Conservation (phyloP, 305 asterid genomes). For the Solanum hybrid region DNA sequence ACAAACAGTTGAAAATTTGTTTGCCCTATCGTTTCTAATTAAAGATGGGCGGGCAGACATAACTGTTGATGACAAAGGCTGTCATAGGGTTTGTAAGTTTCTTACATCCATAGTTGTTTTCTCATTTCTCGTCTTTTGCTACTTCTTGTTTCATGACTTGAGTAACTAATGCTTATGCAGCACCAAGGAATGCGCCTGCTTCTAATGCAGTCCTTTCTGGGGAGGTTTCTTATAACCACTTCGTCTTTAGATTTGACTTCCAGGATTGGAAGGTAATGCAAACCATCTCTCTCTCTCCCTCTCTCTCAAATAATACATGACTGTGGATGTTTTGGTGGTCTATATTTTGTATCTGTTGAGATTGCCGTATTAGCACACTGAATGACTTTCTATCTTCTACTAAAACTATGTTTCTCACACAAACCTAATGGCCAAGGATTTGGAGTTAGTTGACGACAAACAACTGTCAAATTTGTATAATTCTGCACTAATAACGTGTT, state of each 20-base stretch:
- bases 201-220: slow-evolving; percentile 60
- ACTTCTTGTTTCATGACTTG: slow-evolving; percentile 7
- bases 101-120: neutral
- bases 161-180: slow-evolving; percentile 29
- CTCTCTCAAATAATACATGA: neutral
- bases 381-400: neutral
- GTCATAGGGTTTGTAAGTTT: slow-evolving; percentile 67
- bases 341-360: neutral
- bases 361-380: neutral
- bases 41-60: slow-evolving; percentile 90
- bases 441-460: neutral
- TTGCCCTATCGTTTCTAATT: slow-evolving; percentile 78
- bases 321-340: neutral
- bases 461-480: neutral
- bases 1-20: slow-evolving; percentile 85
- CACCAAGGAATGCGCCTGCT: slow-evolving; percentile 82
- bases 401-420: neutral
- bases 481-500: neutral
- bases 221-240: slow-evolving; percentile 56
- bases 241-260: slow-evolving; percentile 69
- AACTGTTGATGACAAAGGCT: slow-evolving; percentile 41
- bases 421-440: slow-evolving; percentile 2
- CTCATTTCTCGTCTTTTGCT: neutral
- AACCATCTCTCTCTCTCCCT: neutral
- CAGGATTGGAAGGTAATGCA: slow-evolving; percentile 86